phyloP scores from a whole-genome alignment of 2,329 filamentous ascomycete genomes.

The Ustilaginoidea virens region DNA sequence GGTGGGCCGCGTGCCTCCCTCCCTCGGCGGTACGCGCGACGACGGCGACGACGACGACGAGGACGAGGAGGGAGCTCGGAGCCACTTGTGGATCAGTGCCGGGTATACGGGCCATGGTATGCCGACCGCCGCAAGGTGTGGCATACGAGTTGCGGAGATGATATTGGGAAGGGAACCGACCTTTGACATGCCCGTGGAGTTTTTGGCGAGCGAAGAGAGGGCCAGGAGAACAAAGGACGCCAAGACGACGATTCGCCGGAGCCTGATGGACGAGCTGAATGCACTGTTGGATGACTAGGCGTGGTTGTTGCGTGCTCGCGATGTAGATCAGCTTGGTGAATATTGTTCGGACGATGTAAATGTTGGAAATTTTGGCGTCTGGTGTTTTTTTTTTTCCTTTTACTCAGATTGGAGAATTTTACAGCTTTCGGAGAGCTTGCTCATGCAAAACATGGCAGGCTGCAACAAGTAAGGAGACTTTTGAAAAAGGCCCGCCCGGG shows the following conservation, averaged over 20 bases:
- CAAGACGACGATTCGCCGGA: no score
- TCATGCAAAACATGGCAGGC: no score
- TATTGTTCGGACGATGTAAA: no score
- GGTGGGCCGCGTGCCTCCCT: slow-evolving; percentile 50
- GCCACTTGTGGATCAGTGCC: slow-evolving; percentile 40
- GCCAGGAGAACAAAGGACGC: slow-evolving; percentile 10
- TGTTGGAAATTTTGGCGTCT: no score
- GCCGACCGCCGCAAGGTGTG: slow-evolving; percentile 55
- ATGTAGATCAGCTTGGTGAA: no score
- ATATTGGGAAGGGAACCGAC: slow-evolving; percentile 28
- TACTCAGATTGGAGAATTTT: no score
- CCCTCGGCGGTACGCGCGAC: slow-evolving; percentile 26
- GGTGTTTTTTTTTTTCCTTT: no score
- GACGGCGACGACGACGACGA: slow-evolving; percentile 21
- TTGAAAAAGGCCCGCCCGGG: no score
- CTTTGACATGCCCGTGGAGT: slow-evolving; percentile 29
- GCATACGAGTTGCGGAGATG: slow-evolving; percentile 45
- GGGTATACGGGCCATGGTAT: slow-evolving; percentile 66
- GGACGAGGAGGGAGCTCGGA: slow-evolving; percentile 24
- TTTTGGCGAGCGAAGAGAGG: slow-evolving; percentile 19
- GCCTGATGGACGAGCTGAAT: slow-evolving; percentile 2
- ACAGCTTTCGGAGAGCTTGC: no score
- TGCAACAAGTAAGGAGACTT: no score
- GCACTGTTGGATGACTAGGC: slow-evolving; percentile 2
- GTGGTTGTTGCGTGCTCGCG: no score